Evolutionary conservation across 2,329 filamentous ascomycete species (phyloP).

Genomic region (Mollisia scopiformis): DNA sequence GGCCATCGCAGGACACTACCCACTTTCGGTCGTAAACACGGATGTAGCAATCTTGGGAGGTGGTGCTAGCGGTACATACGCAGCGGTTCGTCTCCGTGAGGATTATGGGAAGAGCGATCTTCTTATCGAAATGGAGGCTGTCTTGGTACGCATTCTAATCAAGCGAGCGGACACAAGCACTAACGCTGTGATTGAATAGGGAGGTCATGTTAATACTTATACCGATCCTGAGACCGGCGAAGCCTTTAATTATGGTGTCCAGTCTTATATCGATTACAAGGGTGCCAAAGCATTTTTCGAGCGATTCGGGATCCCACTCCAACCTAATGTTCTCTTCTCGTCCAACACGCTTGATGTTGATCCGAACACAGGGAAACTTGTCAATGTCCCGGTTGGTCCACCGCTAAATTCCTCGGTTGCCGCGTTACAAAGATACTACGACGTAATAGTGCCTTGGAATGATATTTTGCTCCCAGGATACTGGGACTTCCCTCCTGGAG

Average conservation of each 20-base stretch:
- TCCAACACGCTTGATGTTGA: constrained; percentile 37
- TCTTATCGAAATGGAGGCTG: constrained; percentile 42
- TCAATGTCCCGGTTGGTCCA: constrained; percentile 5
- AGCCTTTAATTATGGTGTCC: constrained; percentile 42
- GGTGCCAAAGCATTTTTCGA: constrained; percentile 16
- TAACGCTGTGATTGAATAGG: constrained; percentile 34
- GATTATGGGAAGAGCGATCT: constrained; percentile 38
- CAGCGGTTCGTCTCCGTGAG: constrained; percentile 43
- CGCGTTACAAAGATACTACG: constrained; percentile 14
- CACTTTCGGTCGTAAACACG: constrained; percentile 11
- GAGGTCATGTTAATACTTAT: constrained; percentile 53
- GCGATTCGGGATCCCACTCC: constrained; percentile 43
- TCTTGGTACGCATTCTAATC: background rate
- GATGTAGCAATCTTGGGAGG: constrained; percentile 42
- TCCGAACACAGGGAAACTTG: constrained; percentile 29
- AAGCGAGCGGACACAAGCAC: background rate
- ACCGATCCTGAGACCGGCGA: constrained; percentile 38
- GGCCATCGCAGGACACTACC: constrained; percentile 10
- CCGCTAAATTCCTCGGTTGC: constrained; percentile 3
- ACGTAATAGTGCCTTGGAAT: constrained; percentile 10
- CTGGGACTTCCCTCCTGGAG: constrained; percentile 9
- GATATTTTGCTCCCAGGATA: constrained; percentile 18
- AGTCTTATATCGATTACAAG: constrained; percentile 32
- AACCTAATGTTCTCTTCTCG: constrained; percentile 19
- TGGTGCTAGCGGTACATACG: constrained; percentile 44